Evolutionary conservation across 768 basidiomycete species (phyloP), one percentile per base, ranked within the genome.

Genomic region (Suillus alpinus): DNA sequence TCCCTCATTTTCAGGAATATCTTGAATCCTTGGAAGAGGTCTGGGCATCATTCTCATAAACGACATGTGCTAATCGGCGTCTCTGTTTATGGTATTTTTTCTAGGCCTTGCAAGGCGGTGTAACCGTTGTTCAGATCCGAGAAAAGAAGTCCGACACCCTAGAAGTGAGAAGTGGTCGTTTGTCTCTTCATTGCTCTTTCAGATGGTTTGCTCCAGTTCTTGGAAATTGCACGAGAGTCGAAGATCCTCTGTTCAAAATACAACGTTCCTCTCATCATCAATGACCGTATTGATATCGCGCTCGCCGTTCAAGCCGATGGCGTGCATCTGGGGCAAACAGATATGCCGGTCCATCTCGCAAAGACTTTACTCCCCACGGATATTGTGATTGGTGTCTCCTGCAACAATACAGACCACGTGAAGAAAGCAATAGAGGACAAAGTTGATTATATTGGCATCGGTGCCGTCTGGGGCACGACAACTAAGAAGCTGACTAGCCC

Each of bases 371-470:
- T 98, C 3, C 92, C 92, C 0, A 69, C 78, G 1, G 83, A 81
- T 9, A 77, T 86, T 0, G 82, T 96, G 65, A 85, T 98, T 36
- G 95, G 95, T 1, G 82, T 94, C 12, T 91, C 89, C 16, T 91
- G 91, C 69, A 86, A 87, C 64, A 87, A 83, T 26, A 63, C 82
- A 13, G 80, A 83, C 9, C 88, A 97, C 58, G 84, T 90, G 34
- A 74, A 74, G 46, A 71, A 75, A 36, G 94, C 94, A 0, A 71
- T 88, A 8, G 72, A 79, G 58, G 83, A 84, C 18, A 82, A 85
- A 2, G 92, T 80, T 0, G 93, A 97, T 71, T 97, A 95, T 68
- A 79, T 97, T 49, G 94, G 95, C 1, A 85, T 97, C 32, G 95
- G 95, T 6, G 82, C 95, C 0, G 84, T 94, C 2, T 96, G 87